Conservation (phyloP, 805 yeast species). For the Ascoidea asiatica region DNA sequence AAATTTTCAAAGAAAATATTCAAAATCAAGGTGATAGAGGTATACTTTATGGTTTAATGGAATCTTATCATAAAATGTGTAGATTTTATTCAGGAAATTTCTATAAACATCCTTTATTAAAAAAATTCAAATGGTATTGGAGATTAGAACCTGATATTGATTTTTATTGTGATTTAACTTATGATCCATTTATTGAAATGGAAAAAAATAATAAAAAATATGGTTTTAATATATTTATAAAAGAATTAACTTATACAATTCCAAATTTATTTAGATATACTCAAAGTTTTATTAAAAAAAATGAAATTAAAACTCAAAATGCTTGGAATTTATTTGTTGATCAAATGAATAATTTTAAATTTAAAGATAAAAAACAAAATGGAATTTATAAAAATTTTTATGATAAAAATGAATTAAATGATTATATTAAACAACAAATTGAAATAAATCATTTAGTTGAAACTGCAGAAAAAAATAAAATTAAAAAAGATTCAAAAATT, state of each 20-base stretch:
- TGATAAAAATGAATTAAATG: constrained; percentile 13
- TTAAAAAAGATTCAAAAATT: constrained; percentile 13
- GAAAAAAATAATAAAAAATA: constrained; percentile 51
- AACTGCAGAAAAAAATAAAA: constrained; percentile 3
- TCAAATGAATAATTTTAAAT: constrained; percentile 20
- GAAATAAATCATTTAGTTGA: constrained; percentile 18
- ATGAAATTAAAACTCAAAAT: constrained; percentile 36
- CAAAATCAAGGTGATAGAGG: constrained; percentile 71
- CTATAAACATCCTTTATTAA: constrained; percentile 64
- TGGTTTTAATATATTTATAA: constrained; percentile 72
- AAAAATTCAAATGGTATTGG: constrained; percentile 83
- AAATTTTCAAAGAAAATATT: constrained; percentile 36
- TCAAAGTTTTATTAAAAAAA: constrained; percentile 39
- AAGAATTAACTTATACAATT: constrained; percentile 69
- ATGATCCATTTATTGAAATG: constrained; percentile 87
- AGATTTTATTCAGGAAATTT: constrained; percentile 81
- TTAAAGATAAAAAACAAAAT: constrained; percentile 5
- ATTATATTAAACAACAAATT: constrained; percentile 17
- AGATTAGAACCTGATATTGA: constrained; percentile 89
- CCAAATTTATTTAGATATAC: constrained; percentile 74
- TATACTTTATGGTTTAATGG: constrained; percentile 72
- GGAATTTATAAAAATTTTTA: constrained; percentile 15
- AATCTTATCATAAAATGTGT: constrained; percentile 89
- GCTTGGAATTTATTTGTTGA: constrained; percentile 58
- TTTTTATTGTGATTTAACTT: constrained; percentile 80